Conservation (phyloP, 2,329 filamentous ascomycete species). For the Lasiodiplodia gonubiensis region DNA sequence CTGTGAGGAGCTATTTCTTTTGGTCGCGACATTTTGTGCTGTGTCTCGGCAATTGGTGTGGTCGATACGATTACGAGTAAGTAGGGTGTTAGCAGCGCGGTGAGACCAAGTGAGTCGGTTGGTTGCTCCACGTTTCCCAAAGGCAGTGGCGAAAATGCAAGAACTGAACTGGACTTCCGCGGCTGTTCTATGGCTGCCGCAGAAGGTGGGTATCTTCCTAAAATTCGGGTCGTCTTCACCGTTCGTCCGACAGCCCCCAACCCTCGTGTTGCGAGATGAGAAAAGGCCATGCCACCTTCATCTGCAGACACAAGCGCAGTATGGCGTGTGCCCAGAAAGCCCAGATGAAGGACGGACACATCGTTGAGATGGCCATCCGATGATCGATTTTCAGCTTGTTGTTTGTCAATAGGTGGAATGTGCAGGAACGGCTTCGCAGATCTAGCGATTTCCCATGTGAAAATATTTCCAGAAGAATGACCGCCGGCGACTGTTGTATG, state of each 20-base stretch:
- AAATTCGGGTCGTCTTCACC: constrained; percentile 86
- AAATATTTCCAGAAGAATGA: constrained; percentile 88
- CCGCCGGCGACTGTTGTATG: constrained; percentile 90
- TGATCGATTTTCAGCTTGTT: constrained; percentile 68
- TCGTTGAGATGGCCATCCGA: constrained; percentile 82
- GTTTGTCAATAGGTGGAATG: constrained; percentile 76
- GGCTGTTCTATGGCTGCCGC: constrained; percentile 66
- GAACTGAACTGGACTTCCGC: constrained; percentile 89
- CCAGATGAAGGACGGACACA: constrained; percentile 83
- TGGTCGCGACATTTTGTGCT: constrained; percentile 89
- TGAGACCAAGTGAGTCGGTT: constrained; percentile 86
- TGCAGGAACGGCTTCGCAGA: constrained; percentile 87
- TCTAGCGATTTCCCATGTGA: constrained; percentile 91
- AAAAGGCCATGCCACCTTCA: constrained; percentile 96
- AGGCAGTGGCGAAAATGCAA: constrained; percentile 88
- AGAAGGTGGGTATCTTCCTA: constrained; percentile 85
- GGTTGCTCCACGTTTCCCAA: constrained; percentile 91
- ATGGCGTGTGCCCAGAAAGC: constrained; percentile 89
- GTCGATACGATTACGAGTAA: constrained; percentile 96
- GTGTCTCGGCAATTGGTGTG: constrained; percentile 92
- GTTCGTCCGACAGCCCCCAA: constrained; percentile 83
- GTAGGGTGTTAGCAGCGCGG: constrained; percentile 95
- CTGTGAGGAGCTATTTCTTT: constrained; percentile 91
- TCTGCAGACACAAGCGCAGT: constrained; percentile 96
- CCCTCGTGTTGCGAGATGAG: constrained; percentile 90